Base-by-base conservation (phyloP, 225 moss, liverwort and hornwort species). In the Takakia lepidozioides region DNA sequence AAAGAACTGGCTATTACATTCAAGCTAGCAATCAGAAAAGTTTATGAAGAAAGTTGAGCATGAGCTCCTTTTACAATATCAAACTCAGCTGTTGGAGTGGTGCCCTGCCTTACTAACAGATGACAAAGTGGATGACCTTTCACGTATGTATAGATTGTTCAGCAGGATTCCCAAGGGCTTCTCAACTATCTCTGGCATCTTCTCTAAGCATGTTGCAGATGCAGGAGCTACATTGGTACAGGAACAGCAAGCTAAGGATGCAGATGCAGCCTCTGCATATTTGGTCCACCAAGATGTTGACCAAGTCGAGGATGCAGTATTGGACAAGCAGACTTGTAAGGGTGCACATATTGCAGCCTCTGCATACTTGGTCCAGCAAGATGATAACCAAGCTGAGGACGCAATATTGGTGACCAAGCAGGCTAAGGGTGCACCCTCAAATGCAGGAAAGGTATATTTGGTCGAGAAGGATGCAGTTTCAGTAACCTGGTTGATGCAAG, bases 161-260 rank as follows among this genome's bases (percentile, higher is more conserved):
- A 68, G 14, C 24, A 47, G 87, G 57, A 80, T 95, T 63, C 87
- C 84, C 24, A 95, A 87, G 68, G 95, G 95, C 3, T 75, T 95
- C 64, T 90, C 90, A 36, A 90, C 95, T 15, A 90, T 95, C 27
- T 86, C 95, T 10, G 73, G 67, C 52, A 95, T 95, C 41, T 95
- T 95, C 37, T 71, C 80, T 76, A 86, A 95, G 84, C 95, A 95
- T 45, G 95, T 95, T 1, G 90, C 95, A 0, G 95, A 90, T 28
- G 95, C 87, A 54, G 95, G 95, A 43, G 90, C 95, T 52, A 78
- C 90, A 1, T 62, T 95, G 57, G 95, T 95, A n/a, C n/a, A n/a
- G n/a, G n/a, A n/a, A 15, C 90, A 95, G 82, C 95, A 95, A 63
- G 95, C 95, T 17, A 90, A 95, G 59, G 95, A 95, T 63, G 90